Conservation (phyloP, 2,329 filamentous ascomycete genomes). For the Berkeleyomyces basicola region DNA sequence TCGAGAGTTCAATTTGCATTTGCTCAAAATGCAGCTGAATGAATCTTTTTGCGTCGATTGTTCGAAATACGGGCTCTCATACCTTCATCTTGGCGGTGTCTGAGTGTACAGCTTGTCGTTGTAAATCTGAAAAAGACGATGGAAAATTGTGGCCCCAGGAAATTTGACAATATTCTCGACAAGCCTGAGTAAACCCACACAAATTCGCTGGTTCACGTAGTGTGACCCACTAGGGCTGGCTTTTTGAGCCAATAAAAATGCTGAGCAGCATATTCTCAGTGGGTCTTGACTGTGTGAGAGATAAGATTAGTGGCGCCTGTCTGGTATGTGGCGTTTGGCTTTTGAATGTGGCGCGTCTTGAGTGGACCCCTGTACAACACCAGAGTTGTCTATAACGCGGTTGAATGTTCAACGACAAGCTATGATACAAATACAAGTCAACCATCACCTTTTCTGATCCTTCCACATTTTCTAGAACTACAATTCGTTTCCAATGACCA, state of each 20-base stretch:
- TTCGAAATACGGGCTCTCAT: not conserved
- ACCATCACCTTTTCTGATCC: not conserved
- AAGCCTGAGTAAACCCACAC: slow-evolving; percentile 3
- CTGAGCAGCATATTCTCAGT: not conserved
- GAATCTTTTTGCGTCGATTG: not conserved
- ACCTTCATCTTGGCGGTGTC: slow-evolving; percentile 14
- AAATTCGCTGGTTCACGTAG: slow-evolving; percentile 1
- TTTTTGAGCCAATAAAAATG: slow-evolving; percentile 4
- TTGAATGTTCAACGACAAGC: not conserved
- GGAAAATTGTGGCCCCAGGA: slow-evolving; percentile 1
- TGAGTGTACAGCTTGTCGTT: slow-evolving; percentile 13
- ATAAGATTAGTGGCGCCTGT: slow-evolving; percentile 8
- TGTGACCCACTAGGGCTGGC: slow-evolving; percentile 13
- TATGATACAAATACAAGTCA: not conserved
- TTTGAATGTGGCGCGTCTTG: not conserved
- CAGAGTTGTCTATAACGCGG: not conserved
- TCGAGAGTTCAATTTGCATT: not conserved
- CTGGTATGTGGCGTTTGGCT: not conserved
- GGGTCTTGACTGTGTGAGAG: not conserved
- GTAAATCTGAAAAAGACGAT: slow-evolving; percentile 1
- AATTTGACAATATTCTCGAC: slow-evolving; percentile 7
- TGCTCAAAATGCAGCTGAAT: not conserved
- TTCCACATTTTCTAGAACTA: not conserved
- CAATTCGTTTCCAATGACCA: not conserved
- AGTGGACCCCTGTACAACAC: slow-evolving; percentile 1